Conservation (phyloP, 257 asterid species). For the Perilla frutescens region DNA sequence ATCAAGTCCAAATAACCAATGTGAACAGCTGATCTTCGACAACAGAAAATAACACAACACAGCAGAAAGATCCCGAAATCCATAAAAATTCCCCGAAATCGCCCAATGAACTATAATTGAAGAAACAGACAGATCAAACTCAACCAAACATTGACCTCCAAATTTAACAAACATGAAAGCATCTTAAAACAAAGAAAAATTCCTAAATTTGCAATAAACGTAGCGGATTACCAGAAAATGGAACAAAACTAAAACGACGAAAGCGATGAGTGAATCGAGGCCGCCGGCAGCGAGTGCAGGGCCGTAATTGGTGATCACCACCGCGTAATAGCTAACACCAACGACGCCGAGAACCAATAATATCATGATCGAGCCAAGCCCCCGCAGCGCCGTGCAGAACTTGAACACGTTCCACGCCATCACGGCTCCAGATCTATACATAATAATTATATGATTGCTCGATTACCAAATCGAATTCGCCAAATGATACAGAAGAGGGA, state of each 20-base stretch:
- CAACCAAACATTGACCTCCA: constrained; percentile 22
- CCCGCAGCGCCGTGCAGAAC: constrained; percentile 92
- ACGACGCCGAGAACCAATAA: constrained; percentile 89
- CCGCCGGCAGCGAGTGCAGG: constrained; percentile 78
- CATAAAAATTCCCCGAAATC: constrained; percentile 1
- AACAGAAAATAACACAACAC: constrained; percentile 17
- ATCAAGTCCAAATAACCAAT: constrained; percentile 12
- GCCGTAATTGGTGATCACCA: constrained; percentile 83
- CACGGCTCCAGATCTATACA: constrained; percentile 97
- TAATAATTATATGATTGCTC: constrained; percentile 37
- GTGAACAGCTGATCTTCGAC: constrained; percentile 21
- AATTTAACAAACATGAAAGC: constrained; percentile 23
- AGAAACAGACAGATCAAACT: constrained; percentile 35
- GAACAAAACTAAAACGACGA: constrained; percentile 68
- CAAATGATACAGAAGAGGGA: not conserved
- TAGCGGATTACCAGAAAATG: constrained; percentile 75
- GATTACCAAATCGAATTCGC: constrained; percentile 16
- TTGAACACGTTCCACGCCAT: constrained; percentile 99
- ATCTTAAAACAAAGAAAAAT: constrained; percentile 15
- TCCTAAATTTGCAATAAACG: constrained; percentile 1
- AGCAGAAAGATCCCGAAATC: constrained; percentile 25
- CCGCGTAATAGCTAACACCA: constrained; percentile 92
- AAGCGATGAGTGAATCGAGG: constrained; percentile 68
- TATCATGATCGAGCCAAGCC: constrained; percentile 98
- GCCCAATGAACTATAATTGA: constrained; percentile 14